A percentile compares a stretch with the other conserved stretches of the same genome.
phyloP scores from a whole-genome alignment of 1,284 basidiomycete genomes.

The Flammula alnicola region DNA sequence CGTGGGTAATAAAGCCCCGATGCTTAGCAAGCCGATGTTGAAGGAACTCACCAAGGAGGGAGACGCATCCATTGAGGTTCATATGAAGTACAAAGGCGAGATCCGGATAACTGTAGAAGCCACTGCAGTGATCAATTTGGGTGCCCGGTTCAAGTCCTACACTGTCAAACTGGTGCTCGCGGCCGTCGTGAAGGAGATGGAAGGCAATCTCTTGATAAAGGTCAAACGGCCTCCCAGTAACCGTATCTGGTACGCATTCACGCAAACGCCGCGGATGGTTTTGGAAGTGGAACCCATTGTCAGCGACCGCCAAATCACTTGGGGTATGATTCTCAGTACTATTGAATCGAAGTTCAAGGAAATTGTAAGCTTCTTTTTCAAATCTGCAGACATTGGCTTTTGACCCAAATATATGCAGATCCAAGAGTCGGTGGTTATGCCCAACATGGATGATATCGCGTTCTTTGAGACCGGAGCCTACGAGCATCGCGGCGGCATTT shows the following conservation, averaged over 20 bases:
- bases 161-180: constrained; percentile 89
- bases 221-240: constrained; percentile 96
- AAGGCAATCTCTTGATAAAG: constrained; percentile 89
- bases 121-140: constrained; percentile 83
- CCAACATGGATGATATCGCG: constrained; percentile 97
- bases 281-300: constrained; percentile 92
- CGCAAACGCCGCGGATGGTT: constrained; percentile 88
- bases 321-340: constrained; percentile 88
- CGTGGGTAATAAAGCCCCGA: constrained; percentile 83
- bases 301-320: constrained; percentile 90
- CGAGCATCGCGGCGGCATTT: constrained; percentile 86
- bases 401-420: constrained; percentile 57
- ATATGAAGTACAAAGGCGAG: constrained; percentile 84
- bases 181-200: constrained; percentile 83
- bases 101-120: constrained; percentile 90
- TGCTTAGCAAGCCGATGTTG: constrained; percentile 94
- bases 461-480: constrained; percentile 86
- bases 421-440: constrained; percentile 90
- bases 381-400: neutral
- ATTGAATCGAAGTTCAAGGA: constrained; percentile 91
- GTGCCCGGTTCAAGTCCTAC: constrained; percentile 86
- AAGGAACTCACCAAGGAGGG: constrained; percentile 95
- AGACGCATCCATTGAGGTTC: constrained; percentile 88
- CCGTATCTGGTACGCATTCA: constrained; percentile 98
- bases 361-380: constrained; percentile 62